A percentile compares a stretch with the other conserved stretches of the same genome.
Conservation (phyloP, 257 asterid genomes). For the Nicotiana tomentosiformis region DNA sequence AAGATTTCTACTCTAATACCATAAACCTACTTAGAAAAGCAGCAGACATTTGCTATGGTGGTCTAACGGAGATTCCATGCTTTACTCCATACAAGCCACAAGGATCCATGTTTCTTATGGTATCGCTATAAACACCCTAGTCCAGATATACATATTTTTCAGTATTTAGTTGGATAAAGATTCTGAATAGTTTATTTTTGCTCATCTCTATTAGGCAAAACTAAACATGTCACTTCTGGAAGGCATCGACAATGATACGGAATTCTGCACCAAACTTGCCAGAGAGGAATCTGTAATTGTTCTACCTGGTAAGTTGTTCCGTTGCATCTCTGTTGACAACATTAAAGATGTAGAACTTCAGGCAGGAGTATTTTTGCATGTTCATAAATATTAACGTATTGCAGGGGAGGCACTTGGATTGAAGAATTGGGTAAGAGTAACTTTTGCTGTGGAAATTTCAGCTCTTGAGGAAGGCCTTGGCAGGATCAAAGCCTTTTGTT, state of each 20-base stretch:
- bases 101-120: conserved; percentile 76
- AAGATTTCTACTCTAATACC: conserved; percentile 38
- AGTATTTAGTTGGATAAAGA: not conserved
- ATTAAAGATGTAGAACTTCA: not conserved
- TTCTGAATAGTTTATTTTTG: conserved; percentile 1
- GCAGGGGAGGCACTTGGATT: conserved; percentile 56
- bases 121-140: conserved; percentile 2
- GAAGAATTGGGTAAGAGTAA: conserved; percentile 55
- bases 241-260: conserved; percentile 47
- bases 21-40: conserved; percentile 44
- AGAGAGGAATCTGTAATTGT: conserved; percentile 54
- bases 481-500: conserved; percentile 61
- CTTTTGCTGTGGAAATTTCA: conserved; percentile 48
- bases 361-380: not conserved
- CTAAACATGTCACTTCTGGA: conserved; percentile 34
- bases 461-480: conserved; percentile 46
- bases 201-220: conserved; percentile 35
- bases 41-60: conserved; percentile 37
- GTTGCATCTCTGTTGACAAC: not conserved
- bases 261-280: conserved; percentile 55
- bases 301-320: conserved; percentile 46
- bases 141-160: not conserved
- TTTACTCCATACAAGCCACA: conserved; percentile 50
- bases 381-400: not conserved
- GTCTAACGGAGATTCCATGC: conserved; percentile 39